Evolutionary conservation across 2,329 filamentous ascomycete species (phyloP).

Genomic region (Verticillium albo-atrum): DNA sequence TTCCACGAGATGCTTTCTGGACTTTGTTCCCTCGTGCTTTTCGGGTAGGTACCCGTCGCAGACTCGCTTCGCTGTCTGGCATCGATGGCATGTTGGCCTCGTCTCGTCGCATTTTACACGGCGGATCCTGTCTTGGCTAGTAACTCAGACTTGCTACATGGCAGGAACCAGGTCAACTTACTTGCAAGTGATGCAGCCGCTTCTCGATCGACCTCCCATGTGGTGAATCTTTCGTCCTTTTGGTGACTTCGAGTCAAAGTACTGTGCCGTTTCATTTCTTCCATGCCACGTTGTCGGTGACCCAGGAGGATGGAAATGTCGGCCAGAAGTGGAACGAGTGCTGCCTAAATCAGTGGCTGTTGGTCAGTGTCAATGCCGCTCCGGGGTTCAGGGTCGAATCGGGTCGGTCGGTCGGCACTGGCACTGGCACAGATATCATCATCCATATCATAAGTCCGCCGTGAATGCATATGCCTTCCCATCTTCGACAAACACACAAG

Average conservation of each 20-base stretch:
- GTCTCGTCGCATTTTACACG: slow-evolving; percentile 30
- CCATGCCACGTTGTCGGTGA: not conserved
- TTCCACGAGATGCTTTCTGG: slow-evolving; percentile 24
- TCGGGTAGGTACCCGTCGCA: slow-evolving; percentile 27
- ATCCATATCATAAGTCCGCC: too few species aligned
- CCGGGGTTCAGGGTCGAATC: too few species aligned
- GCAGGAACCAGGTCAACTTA: slow-evolving; percentile 1
- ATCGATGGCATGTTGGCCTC: slow-evolving; percentile 23
- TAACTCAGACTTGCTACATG: not conserved
- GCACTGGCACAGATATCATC: too few species aligned
- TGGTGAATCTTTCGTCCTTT: not conserved
- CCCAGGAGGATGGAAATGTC: not conserved
- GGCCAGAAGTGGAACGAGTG: not conserved
- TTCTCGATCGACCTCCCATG: not conserved
- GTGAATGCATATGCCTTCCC: too few species aligned
- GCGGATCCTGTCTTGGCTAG: slow-evolving; percentile 20
- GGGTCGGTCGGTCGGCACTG: too few species aligned
- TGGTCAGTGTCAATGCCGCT: too few species aligned
- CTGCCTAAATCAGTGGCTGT: not conserved
- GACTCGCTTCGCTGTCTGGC: slow-evolving; percentile 17
- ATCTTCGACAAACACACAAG: too few species aligned
- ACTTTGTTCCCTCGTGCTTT: slow-evolving; percentile 13
- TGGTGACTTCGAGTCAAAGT: not conserved
- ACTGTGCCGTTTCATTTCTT: not conserved
- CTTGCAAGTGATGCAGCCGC: slow-evolving; percentile 20